Evolutionary conservation across 495 filamentous ascomycete species (phyloP), one percentile per base, ranked within the genome.

Genomic region (Antarctomyces pellizariae): DNA sequence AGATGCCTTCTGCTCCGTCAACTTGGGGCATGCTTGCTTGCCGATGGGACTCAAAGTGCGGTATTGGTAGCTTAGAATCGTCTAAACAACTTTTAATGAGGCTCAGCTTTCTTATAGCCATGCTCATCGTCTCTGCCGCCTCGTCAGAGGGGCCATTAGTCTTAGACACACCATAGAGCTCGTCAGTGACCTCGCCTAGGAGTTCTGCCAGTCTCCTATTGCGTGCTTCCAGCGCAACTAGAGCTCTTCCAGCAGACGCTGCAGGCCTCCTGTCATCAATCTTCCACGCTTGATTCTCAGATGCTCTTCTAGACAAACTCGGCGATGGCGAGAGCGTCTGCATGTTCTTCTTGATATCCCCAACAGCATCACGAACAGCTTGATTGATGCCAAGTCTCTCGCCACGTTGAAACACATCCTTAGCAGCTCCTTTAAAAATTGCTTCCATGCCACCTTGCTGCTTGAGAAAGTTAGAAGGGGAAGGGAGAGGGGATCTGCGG

Each of bases 381-480:
- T 82, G 78, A 35, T 80, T 80, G 16, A 95, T 71, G 2, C 84
- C 80, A 47, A 84, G 77, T 30, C 70, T 65, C 42, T 92, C 83
- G 21, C 83, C 70, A 5, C 71, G 66, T 25, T 75, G 68, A 29
- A 90, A 66, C 9, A 95, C 68, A 20, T 70, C 71, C 38, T 73
- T 71, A 3, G 84, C 82, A 7, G 86, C 80, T 20, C 80, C 78
- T 38, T 84, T 76, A 18, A 97, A 56, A 1, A 97, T 44, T 0
- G 62, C 52, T 45, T 95, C 84, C 9, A 93, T 54, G 3, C 62
- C 56, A 31, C 62, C 57, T 41, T 68, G 50, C 36, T 67, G 53
- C 42, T 76, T 49, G 27, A 68, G 43, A 22, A 71, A 67, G 26
- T 62, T 54, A 6, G 62, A 53, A 0, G 76, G 56, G 1, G 66